Evolutionary conservation across 139 green algal species (phyloP).

Genomic region (Chlorokybus atmophyticus): DNA sequence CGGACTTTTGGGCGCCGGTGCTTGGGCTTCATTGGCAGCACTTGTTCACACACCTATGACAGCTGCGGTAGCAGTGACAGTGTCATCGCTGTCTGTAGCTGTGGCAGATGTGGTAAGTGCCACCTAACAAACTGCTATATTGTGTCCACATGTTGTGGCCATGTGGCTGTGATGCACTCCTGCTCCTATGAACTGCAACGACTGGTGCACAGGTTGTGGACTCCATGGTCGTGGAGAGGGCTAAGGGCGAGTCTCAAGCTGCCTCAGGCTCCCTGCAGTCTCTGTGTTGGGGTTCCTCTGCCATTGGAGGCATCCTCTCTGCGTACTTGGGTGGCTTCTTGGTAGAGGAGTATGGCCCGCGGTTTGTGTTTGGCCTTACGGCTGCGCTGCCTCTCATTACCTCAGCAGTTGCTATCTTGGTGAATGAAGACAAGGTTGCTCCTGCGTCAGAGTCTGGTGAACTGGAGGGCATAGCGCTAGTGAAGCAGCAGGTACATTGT

Average conservation of each 20-base stretch:
- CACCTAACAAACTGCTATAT: neutral
- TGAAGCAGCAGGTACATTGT: slow-evolving; percentile 6
- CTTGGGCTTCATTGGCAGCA: slow-evolving; percentile 50
- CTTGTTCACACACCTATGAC: slow-evolving; percentile 33
- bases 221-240: slow-evolving; percentile 82
- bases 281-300: slow-evolving; percentile 75
- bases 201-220: slow-evolving; percentile 60
- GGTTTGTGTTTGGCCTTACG: slow-evolving; percentile 54
- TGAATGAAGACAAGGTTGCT: slow-evolving; percentile 34
- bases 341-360: slow-evolving; percentile 43
- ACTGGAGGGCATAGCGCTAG: neutral
- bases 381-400: slow-evolving; percentile 57
- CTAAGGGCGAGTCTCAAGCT: slow-evolving; percentile 44
- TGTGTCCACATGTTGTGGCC: neutral
- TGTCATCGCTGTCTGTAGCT: slow-evolving; percentile 56
- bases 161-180: neutral
- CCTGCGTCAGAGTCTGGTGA: neutral
- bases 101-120: slow-evolving; percentile 63
- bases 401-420: slow-evolving; percentile 32
- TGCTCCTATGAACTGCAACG: no score
- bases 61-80: slow-evolving; percentile 39
- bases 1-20: slow-evolving; percentile 38
- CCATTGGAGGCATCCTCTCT: slow-evolving; percentile 60
- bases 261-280: slow-evolving; percentile 73
- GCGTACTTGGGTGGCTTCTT: slow-evolving; percentile 79